Conservation (phyloP, 495 filamentous ascomycete species). For the Podospora appendiculata region DNA sequence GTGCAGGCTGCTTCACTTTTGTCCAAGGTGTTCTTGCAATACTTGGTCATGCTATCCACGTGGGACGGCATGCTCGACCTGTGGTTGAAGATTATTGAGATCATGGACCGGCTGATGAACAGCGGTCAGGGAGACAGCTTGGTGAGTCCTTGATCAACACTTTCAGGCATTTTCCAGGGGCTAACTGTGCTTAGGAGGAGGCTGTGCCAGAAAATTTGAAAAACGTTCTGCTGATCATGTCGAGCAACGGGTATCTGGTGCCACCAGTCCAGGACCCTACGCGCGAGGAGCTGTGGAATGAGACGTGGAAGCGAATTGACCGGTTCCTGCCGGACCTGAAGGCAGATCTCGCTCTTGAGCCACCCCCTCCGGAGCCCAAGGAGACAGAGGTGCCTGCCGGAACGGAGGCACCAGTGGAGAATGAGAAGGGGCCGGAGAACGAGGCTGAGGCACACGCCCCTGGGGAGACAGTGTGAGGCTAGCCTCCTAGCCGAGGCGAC, state of each 20-base stretch:
- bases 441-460: background rate
- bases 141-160: constrained; percentile 43
- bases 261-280: constrained; percentile 55
- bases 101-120: constrained; percentile 95
- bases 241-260: constrained; percentile 76
- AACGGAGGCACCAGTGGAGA: background rate
- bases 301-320: constrained; percentile 85
- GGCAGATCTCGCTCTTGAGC: constrained; percentile 41
- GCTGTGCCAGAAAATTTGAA: constrained; percentile 93
- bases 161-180: background rate
- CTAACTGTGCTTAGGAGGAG: constrained; percentile 60
- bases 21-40: constrained; percentile 93
- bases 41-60: constrained; percentile 74
- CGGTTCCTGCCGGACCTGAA: constrained; percentile 76
- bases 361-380: background rate
- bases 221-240: constrained; percentile 95
- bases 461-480: background rate
- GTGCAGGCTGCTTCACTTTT: constrained; percentile 86
- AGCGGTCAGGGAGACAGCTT: constrained; percentile 87
- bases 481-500: no score
- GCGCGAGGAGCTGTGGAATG: constrained; percentile 58
- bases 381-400: background rate
- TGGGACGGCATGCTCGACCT: constrained; percentile 90
- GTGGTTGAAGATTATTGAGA: constrained; percentile 87
- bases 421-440: background rate